Evolutionary conservation across 208 protist genomes (phyloP), one percentile per base, ranked within the genome.

Genomic region (Trichomonas tenax): DNA sequence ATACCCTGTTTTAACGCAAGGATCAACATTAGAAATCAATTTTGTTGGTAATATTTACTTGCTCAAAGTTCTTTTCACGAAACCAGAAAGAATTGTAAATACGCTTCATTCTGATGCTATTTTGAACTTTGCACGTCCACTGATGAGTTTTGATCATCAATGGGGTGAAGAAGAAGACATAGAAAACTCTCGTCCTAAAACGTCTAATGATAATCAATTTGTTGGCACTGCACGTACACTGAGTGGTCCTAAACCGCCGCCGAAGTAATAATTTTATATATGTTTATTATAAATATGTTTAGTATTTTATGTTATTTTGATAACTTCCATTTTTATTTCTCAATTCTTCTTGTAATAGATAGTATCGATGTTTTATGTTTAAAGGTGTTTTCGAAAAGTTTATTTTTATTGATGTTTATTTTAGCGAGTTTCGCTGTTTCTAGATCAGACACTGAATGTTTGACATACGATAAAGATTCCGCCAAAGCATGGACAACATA

Each of bases 111-210:
- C 40, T n/a, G 82, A 89, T 26, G 11, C 44, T 0, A 48, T 15
- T 38, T 23, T 34, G 8, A 40, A 89, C 11, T 23, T 89, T 45
- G 40, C 40, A 1, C 34, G 15, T n/a, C 15, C 82, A 46, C 40
- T 48, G 6, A 40, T 46, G 14, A 46, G 3, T n/a, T 89, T 89
- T 48, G 40, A 45, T 89, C 82, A 89, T 48, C 8, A 89, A 23
- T 89, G 82, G 82, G 82, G 82, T 8, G 82, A 89, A 89, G 82
- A 89, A 89, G 82, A 89, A 48, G 82, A 89, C 23, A 41, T 14
- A 51, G 46, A 51, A 14, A 36, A 34, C 26, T 82, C 15, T n/a
- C 1, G 31, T 3, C 63, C 63, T 36, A 82, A 82, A 82, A 82
- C 26, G 8, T 36, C 15, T 8, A 34, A 21, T 34, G 26, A 21